A percentile compares a stretch with the other conserved stretches of the same genome.
Evolutionary conservation across 1,139 yeast species (phyloP).

Genomic region (Debaryomycetaceae sp.): DNA sequence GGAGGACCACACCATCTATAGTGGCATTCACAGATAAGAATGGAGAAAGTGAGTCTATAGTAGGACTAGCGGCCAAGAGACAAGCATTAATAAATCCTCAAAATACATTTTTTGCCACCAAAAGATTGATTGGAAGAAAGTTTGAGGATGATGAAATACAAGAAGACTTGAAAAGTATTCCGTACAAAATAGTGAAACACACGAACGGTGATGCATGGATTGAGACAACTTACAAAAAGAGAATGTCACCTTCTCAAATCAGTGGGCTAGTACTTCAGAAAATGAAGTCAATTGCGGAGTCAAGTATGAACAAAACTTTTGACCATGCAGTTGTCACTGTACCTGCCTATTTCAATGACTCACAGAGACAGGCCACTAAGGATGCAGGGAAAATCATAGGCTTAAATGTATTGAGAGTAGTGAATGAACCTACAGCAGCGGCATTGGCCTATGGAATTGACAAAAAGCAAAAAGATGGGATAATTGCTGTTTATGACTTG

Average conservation of each 20-base stretch:
- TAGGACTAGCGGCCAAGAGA: slow-evolving; percentile 98
- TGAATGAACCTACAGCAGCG: slow-evolving; percentile 82
- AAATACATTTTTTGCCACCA: slow-evolving; percentile 96
- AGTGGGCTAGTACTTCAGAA: slow-evolving; percentile 96
- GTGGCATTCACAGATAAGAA: slow-evolving; percentile 94
- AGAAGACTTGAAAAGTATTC: slow-evolving; percentile 57
- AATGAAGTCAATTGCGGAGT: slow-evolving; percentile 97
- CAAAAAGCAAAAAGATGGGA: slow-evolving; percentile 51
- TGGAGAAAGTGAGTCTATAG: slow-evolving; percentile 76
- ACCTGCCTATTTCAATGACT: slow-evolving; percentile 77
- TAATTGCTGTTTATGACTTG: slow-evolving; percentile 72
- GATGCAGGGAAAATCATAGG: slow-evolving; percentile 68
- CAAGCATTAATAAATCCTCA: slow-evolving; percentile 99
- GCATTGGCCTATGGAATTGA: slow-evolving; percentile 76
- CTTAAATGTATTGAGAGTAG: slow-evolving; percentile 62
- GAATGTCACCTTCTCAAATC: slow-evolving; percentile 90
- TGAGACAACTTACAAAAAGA: slow-evolving; percentile 89
- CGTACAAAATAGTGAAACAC: slow-evolving; percentile 96
- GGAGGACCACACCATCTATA: slow-evolving; percentile 97
- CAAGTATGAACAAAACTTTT: slow-evolving; percentile 55
- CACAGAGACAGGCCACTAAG: slow-evolving; percentile 77
- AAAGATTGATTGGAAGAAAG: slow-evolving; percentile 83
- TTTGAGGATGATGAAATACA: slow-evolving; percentile 64
- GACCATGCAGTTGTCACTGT: slow-evolving; percentile 81
- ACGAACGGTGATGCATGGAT: slow-evolving; percentile 99